Conservation (phyloP, 2,329 filamentous ascomycete genomes). For the Monilinia fructicola region DNA sequence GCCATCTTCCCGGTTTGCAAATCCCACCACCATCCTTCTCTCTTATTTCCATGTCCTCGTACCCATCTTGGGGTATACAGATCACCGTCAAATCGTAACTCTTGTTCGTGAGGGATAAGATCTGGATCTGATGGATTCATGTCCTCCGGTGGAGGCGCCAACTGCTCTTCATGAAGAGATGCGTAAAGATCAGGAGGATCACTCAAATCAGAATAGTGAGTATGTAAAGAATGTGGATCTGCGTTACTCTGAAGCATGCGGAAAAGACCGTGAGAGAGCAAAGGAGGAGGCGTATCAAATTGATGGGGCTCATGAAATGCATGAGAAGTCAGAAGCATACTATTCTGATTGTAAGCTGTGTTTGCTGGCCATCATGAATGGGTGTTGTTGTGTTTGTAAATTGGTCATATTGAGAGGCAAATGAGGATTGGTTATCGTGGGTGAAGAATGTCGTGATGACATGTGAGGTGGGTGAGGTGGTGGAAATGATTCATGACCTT, state of each 20-base stretch:
- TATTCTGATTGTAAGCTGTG: conserved; percentile 53
- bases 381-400: conserved; percentile 56
- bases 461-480: conserved; percentile 52
- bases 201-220: conserved; percentile 70
- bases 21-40: conserved; percentile 89
- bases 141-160: conserved; percentile 73
- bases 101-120: conserved; percentile 74
- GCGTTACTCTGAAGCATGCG: conserved; percentile 74
- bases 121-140: conserved; percentile 78
- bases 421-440: conserved; percentile 47
- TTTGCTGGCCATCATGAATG: conserved; percentile 56
- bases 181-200: conserved; percentile 78
- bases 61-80: conserved; percentile 84
- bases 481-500: conserved; percentile 59
- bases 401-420: conserved; percentile 50
- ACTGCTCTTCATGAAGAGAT: conserved; percentile 70
- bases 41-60: conserved; percentile 80
- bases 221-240: conserved; percentile 64
- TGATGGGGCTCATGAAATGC: conserved; percentile 50
- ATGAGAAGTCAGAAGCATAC: conserved; percentile 57
- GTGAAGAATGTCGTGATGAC: conserved; percentile 53
- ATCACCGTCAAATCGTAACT: conserved; percentile 75
- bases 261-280: conserved; percentile 71
- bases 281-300: conserved; percentile 58
- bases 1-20: conserved; percentile 82